These are phyloP conservation scores for Phytophthora megakarya DNA, from an alignment of 352 stramenopile species.

Conservation along the genomic window DNA sequence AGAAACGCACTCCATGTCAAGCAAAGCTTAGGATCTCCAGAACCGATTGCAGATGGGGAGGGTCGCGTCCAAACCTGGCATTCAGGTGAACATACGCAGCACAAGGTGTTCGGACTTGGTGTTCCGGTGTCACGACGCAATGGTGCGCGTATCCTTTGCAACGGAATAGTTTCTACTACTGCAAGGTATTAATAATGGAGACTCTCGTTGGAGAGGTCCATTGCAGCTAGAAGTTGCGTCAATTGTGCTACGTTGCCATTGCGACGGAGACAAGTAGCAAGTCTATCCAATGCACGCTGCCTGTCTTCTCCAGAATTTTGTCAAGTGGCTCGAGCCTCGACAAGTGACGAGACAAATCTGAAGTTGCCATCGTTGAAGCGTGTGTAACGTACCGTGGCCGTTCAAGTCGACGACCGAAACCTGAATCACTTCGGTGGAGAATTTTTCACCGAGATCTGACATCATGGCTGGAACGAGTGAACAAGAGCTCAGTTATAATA, in stretches of 20 bases:
- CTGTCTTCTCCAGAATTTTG: slow-evolving; percentile 18
- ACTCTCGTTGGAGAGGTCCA: slow-evolving; percentile 1
- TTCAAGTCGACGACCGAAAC: slow-evolving; percentile 7
- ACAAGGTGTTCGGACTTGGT: slow-evolving; percentile 4
- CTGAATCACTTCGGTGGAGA: slow-evolving; percentile 2
- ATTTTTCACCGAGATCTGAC: neutral
- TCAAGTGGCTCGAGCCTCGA: slow-evolving; percentile 17
- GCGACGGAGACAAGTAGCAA: neutral
- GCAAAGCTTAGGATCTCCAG: slow-evolving; percentile 32
- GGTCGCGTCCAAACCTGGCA: neutral
- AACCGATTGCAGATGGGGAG: slow-evolving; percentile 22
- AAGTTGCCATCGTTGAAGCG: slow-evolving; percentile 21
- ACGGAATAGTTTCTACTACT: neutral
- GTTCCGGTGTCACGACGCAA: slow-evolving; percentile 12
- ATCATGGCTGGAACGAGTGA: too few species aligned
- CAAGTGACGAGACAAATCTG: slow-evolving; percentile 26
- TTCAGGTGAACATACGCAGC: neutral
- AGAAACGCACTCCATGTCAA: slow-evolving; percentile 25
- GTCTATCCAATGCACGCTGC: slow-evolving; percentile 26
- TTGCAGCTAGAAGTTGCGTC: neutral
- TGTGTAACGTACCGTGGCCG: slow-evolving; percentile 11
- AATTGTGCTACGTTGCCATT: slow-evolving; percentile 21
- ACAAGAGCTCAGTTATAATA: neutral
- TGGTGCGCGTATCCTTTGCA: slow-evolving; percentile 17
- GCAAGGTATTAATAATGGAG: too few species aligned